These are phyloP conservation scores for Coprinopsis marcescibilis DNA, from an alignment of 768 basidiomycete genomes.

Conservation along the genomic window DNA sequence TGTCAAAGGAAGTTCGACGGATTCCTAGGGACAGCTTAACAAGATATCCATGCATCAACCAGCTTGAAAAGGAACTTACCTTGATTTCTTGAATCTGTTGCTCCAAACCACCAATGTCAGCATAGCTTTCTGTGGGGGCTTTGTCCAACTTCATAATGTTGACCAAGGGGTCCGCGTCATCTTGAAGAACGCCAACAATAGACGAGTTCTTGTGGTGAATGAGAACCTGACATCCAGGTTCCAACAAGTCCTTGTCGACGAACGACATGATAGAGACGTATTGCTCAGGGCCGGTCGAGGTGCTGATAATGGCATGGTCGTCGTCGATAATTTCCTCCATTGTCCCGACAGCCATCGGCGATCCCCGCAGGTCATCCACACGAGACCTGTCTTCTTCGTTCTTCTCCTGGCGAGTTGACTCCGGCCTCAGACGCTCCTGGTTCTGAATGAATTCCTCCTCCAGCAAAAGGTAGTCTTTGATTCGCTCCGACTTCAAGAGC, in stretches of 20 bases:
- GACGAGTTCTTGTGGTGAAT: constrained; percentile 95
- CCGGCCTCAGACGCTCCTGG: constrained; percentile 86
- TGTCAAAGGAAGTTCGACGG: constrained; percentile 94
- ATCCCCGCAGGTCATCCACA: constrained; percentile 92
- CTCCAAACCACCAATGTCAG: constrained; percentile 96
- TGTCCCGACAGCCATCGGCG: constrained; percentile 97
- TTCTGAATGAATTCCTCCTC: constrained; percentile 95
- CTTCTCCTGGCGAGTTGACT: constrained; percentile 86
- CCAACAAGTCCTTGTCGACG: constrained; percentile 96
- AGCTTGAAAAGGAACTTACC: constrained; percentile 33
- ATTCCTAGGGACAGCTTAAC: constrained; percentile 67
- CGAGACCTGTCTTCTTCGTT: constrained; percentile 91
- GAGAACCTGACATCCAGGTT: constrained; percentile 92
- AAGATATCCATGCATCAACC: not conserved
- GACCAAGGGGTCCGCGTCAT: constrained; percentile 93
- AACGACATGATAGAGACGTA: constrained; percentile 98
- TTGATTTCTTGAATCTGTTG: constrained; percentile 99
- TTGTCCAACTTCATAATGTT: constrained; percentile 99
- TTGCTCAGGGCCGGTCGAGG: constrained; percentile 90
- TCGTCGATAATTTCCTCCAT: constrained; percentile 98
- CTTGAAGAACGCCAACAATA: constrained; percentile 91
- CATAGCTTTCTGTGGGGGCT: constrained; percentile 97
- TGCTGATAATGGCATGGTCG: constrained; percentile 98
- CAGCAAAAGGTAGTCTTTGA: constrained; percentile 94
- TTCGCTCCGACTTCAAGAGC: constrained; percentile 93